Evolutionary conservation across 139 green algal genomes (phyloP).

Genomic region (Desmodesmus armatus): DNA sequence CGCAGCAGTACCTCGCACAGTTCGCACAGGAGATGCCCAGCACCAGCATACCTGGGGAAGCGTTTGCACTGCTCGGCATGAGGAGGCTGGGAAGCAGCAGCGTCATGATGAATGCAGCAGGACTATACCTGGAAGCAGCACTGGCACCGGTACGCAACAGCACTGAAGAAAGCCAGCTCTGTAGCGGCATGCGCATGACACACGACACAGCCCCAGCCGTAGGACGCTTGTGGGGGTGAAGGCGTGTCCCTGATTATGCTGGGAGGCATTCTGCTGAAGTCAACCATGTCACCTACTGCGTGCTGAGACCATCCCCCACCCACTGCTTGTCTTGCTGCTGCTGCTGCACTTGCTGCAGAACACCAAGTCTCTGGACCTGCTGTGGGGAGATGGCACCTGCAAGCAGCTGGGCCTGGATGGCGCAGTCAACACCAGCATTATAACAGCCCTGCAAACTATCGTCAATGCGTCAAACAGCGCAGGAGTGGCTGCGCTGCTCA

Average conservation of each 20-base stretch:
- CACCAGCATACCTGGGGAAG: background rate
- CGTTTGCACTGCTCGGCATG: too few relatives aligned
- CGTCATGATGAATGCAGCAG: background rate
- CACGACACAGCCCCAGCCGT: too few relatives aligned
- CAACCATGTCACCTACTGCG: too few relatives aligned
- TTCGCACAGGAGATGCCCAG: background rate
- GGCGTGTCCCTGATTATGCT: too few relatives aligned
- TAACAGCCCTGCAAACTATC: constrained; percentile 49
- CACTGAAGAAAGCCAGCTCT: background rate
- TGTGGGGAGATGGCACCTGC: constrained; percentile 29
- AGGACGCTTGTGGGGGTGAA: too few relatives aligned
- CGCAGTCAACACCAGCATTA: constrained; percentile 39
- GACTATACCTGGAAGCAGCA: constrained; percentile 57
- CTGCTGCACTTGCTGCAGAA: too few relatives aligned
- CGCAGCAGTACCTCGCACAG: constrained; percentile 7
- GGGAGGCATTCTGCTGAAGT: too few relatives aligned
- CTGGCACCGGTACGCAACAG: constrained; percentile 30
- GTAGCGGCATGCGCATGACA: too few relatives aligned
- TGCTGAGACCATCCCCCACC: too few relatives aligned
- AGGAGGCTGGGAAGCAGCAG: constrained; percentile 56
- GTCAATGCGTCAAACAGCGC: constrained; percentile 40
- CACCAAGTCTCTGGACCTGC: background rate
- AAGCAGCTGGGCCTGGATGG: background rate
- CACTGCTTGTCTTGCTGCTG: too few relatives aligned
- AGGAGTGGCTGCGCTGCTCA: constrained; percentile 3